Base-by-base conservation (phyloP, 1,284 basidiomycete species). In the Leccinum solheimii region DNA sequence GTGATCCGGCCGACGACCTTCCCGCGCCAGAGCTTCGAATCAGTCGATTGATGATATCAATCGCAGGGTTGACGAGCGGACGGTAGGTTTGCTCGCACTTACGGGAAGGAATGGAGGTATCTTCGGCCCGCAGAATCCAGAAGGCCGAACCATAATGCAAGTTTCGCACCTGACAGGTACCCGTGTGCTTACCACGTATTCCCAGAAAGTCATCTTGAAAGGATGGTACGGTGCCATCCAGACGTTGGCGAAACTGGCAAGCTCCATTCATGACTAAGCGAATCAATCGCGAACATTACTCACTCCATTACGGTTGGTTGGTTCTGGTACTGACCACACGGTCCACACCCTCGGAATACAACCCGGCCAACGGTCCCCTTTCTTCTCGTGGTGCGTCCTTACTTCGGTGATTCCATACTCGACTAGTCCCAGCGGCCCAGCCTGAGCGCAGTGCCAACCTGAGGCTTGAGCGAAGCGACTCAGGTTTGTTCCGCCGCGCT, bases 191-290 rank as follows among this genome's bases (percentile, higher is more conserved):
- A 16, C 50, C 49, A 45, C 9, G 19, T 27, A 55, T 53, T 8
- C 69, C 67, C 32, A 27, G 58, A 63, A 72, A 60, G 68, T 71
- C 57, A 65, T 10, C 27, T 16, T 68, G 26, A 69, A 36, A n/a
- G 32, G 58, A 40, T 54, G 55, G 55, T 48, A 51, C 14, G 49
- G 2, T 21, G 43, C 34, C 34, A 36, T 36, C 34, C 34, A 38
- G 36, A 14, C 13, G 13, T 14, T n/a, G 55, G 38, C 34, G 51
- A 56, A 19, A 51, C 16, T 51, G 7, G 26, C 7, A 27, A 54
- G 53, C 48, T 56, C 23, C 26, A 38, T 27, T 0, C 45, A 58
- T 69, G 68, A 69, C 68, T 69, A 71, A 69, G 68, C 67, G 51
- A 9, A 38, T 36, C 56, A 26, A 34, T 13, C 10, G 64, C 40